A percentile compares a stretch with the other conserved stretches of the same genome.
phyloP scores from a whole-genome alignment of 2,329 filamentous ascomycete genomes.

The Fusarium clavum region DNA sequence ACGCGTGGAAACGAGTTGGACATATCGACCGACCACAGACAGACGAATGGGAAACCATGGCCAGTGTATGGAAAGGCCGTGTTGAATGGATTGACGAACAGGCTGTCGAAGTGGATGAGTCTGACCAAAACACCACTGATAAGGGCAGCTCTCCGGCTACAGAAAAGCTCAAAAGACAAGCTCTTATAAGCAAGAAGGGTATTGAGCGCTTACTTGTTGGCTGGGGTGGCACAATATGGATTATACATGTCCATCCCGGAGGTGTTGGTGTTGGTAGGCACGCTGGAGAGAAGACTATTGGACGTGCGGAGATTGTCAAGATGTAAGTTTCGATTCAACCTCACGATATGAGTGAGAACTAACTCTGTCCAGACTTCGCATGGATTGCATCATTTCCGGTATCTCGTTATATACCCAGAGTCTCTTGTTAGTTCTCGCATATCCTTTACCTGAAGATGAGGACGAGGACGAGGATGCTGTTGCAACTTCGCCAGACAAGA shows the following conservation, averaged over 20 bases:
- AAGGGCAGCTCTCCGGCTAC: conserved; percentile 59
- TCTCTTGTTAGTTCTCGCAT: conserved; percentile 90
- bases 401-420: conserved; percentile 96
- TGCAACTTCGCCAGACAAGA: conserved; percentile 47
- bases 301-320: conserved; percentile 89
- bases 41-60: conserved; percentile 95
- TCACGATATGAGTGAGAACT: conserved; percentile 68
- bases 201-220: conserved; percentile 89
- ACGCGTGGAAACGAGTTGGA: conserved; percentile 93
- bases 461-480: conserved; percentile 51
- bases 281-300: conserved; percentile 76
- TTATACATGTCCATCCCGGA: conserved; percentile 88
- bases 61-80: conserved; percentile 91
- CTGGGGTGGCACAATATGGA: conserved; percentile 97
- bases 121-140: conserved; percentile 54
- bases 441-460: conserved; percentile 80
- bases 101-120: conserved; percentile 77
- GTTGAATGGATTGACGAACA: conserved; percentile 94
- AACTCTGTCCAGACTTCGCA: conserved; percentile 76
- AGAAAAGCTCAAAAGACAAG: conserved; percentile 62
- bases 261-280: conserved; percentile 73
- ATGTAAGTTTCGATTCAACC: conserved; percentile 71
- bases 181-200: conserved; percentile 58
- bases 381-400: conserved; percentile 97
- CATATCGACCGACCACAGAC: conserved; percentile 91